These are phyloP conservation scores for Capniomyces stellatus DNA, from an alignment of 371 early-diverging fungal genomes.

Conservation along the genomic window DNA sequence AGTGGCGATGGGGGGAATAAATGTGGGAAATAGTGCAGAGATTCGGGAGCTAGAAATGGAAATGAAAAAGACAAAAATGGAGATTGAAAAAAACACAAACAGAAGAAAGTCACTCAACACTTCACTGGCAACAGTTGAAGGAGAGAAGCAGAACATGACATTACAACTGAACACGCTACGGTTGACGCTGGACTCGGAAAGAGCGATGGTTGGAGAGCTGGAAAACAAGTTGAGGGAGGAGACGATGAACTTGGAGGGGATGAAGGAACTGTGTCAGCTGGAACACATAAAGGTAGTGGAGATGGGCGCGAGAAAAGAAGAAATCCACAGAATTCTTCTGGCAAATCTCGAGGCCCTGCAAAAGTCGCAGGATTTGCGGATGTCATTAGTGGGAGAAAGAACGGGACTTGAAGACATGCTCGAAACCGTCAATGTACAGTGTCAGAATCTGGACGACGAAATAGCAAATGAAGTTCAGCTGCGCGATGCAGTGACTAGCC, in stretches of 20 bases:
- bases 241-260: conserved; percentile 19
- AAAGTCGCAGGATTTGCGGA: too few species aligned
- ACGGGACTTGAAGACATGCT: too few species aligned
- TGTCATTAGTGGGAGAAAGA: too few species aligned
- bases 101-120: background rate
- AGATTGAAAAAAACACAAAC: background rate
- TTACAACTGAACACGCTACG: conserved; percentile 27
- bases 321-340: too few species aligned
- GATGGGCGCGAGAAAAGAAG: background rate
- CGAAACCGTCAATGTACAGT: too few species aligned
- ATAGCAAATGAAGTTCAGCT: too few species aligned
- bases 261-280: conserved; percentile 14
- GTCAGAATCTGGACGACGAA: too few species aligned
- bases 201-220: conserved; percentile 26
- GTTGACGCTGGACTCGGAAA: conserved; percentile 29
- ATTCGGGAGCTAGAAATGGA: background rate
- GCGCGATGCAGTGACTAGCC: too few species aligned
- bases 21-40: background rate
- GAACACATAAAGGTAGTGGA: background rate
- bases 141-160: conserved; percentile 28
- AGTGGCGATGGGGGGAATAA: too few species aligned
- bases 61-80: background rate
- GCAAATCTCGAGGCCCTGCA: too few species aligned
- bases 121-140: background rate
- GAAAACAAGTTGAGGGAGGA: conserved; percentile 20